phyloP scores from a whole-genome alignment of 768 basidiomycete species.

The Lentinus brumalis region DNA sequence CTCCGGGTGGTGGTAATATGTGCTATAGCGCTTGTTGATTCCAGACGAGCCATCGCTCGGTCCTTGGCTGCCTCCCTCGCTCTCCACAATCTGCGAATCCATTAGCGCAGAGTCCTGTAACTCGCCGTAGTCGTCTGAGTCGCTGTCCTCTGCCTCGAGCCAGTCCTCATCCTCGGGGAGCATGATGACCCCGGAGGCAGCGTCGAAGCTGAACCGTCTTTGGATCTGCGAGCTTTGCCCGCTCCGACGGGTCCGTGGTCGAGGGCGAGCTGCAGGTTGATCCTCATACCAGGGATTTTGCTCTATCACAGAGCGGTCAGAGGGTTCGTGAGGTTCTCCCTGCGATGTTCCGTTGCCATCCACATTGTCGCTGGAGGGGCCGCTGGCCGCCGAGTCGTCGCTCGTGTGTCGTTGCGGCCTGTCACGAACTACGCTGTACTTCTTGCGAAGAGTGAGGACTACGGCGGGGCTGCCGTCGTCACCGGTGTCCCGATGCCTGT shows the following conservation, averaged over 20 bases:
- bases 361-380: not conserved
- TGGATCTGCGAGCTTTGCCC: conserved; percentile 30
- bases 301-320: conserved; percentile 14
- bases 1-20: conserved; percentile 89
- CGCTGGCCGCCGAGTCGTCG: conserved; percentile 6
- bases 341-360: not conserved
- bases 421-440: conserved; percentile 51
- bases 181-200: conserved; percentile 86
- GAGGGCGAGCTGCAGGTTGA: conserved; percentile 34
- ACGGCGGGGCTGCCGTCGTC: conserved; percentile 63
- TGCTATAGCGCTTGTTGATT: conserved; percentile 65
- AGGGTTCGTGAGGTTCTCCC: conserved; percentile 11
- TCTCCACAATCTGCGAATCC: conserved; percentile 25
- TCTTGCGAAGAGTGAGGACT: conserved; percentile 79
- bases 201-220: conserved; percentile 82
- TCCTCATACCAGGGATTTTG: conserved; percentile 70
- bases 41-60: conserved; percentile 31
- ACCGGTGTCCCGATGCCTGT: conserved; percentile 37
- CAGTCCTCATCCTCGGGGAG: conserved; percentile 74
- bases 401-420: conserved; percentile 13
- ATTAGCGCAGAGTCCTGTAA: conserved; percentile 47
- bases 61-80: conserved; percentile 23
- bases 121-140: conserved; percentile 52
- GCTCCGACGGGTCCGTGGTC: conserved; percentile 20
- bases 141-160: conserved; percentile 51